phyloP scores from a whole-genome alignment of 768 basidiomycete species.

The Chalciporus pseudorubinellus region DNA sequence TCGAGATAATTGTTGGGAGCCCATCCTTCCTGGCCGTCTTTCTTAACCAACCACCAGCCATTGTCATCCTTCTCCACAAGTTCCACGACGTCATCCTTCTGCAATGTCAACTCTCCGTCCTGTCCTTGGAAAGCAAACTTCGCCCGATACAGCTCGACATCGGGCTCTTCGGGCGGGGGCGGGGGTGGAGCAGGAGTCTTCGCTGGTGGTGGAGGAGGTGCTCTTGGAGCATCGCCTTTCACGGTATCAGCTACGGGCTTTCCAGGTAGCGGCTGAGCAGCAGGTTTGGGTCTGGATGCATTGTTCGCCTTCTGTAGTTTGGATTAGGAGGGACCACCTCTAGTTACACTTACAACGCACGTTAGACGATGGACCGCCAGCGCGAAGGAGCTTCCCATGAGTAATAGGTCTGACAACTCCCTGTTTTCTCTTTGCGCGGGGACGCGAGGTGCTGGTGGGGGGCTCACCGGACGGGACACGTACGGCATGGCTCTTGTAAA shows the following conservation, averaged over 20 bases:
- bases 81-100: slow-evolving; percentile 91
- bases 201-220: slow-evolving; percentile 39
- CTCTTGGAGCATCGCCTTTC: slow-evolving; percentile 22
- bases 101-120: slow-evolving; percentile 85
- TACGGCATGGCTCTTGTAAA: slow-evolving; percentile 92
- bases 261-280: slow-evolving; percentile 58
- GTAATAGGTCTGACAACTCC: slow-evolving; percentile 85
- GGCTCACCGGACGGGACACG: slow-evolving; percentile 88
- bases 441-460: slow-evolving; percentile 73
- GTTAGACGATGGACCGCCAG: slow-evolving; percentile 72
- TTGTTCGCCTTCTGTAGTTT: slow-evolving; percentile 43
- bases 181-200: slow-evolving; percentile 49
- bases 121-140: slow-evolving; percentile 93
- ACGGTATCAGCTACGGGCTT: slow-evolving; percentile 39
- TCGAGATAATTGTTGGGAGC: slow-evolving; percentile 94
- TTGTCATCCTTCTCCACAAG: slow-evolving; percentile 90
- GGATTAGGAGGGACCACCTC: slow-evolving; percentile 1
- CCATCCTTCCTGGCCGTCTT: slow-evolving; percentile 83
- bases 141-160: slow-evolving; percentile 75
- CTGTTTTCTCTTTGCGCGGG: slow-evolving; percentile 83
- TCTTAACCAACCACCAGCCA: slow-evolving; percentile 98
- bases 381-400: slow-evolving; percentile 73
- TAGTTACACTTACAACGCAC: slow-evolving; percentile 30
- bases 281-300: slow-evolving; percentile 38
- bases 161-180: slow-evolving; percentile 57